Evolutionary conservation across 2,329 filamentous ascomycete genomes (phyloP), one percentile per base, ranked within the genome.

Genomic region (Aspergillus neotritici): DNA sequence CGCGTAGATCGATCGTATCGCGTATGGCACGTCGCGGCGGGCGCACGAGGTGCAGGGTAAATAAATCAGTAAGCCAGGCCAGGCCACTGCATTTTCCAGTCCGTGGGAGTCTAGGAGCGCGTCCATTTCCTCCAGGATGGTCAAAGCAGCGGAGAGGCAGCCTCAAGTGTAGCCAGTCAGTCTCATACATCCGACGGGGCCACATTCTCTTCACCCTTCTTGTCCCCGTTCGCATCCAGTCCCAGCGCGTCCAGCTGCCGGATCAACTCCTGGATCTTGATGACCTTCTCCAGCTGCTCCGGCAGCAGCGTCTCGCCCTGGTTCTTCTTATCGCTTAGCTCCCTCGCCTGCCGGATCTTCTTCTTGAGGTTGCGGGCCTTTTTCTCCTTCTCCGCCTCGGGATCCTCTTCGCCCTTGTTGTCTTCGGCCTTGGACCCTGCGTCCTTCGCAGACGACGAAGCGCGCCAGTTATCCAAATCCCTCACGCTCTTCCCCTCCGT

Each of bases 251-350:
- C 87, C 43, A 98, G 71, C 63, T 97, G 90, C 10, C 89, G 80
- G 45, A 96, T 83, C 39, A 98, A 77, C 71, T 98, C 93, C 50
- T 87, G 88, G 64, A 98, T 95, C 68, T 93, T 94, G 65, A 95
- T 94, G 43, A 98, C 87, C 72, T 98, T 98, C 56, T 91, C 89
- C 51, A 97, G 84, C 70, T 98, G 93, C 70, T 98, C 93, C 0
- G 90, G 91, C 17, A 97, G 74, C 48, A 98, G 70, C 4, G 80
- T 76, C 62, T 87, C 85, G 14, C 93, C 93, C 43, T 82, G 83
- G 16, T 94, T 87, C 67, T 94, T 94, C 76, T 95, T 96, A 58
- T 83, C 84, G 63, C 88, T 85, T 41, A 98, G 75, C 2, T 97
- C 93, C 55, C 83, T 85, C 4, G 93, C 91, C 65, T 98, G 93